Evolutionary conservation across 176 grass and related monocot genomes (phyloP), one percentile per base, ranked within the genome.

Genomic region (Echinochloa phyllopogon): DNA sequence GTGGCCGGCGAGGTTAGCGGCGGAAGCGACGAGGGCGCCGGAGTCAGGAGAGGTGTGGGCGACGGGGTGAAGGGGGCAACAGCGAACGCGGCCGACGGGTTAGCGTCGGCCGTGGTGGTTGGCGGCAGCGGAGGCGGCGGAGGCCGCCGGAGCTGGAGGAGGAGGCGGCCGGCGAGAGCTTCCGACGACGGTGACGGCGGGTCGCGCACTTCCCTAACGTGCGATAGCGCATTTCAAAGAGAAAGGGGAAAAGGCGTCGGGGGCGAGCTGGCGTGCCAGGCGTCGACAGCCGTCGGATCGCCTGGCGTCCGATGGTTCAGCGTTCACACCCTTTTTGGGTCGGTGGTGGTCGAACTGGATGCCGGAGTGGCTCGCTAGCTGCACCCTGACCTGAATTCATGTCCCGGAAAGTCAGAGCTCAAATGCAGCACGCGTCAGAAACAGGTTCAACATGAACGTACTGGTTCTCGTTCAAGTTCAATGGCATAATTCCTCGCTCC

Each of bases 251-350:
- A 38, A 10, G 12, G 16, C 33, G 53, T 10, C 33, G 15, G 20
- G 64, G 64, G 69, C 27, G 20, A n/a, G 68, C 21, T 15, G 42
- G 61, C 69, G 69, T 38, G 41, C 13, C 13, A 21, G 55, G 43
- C 66, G 75, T 50, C 21, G 29, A 44, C 82, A 15, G 82, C 74
- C 75, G 55, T 72, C 49, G n/a, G 55, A 79, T 79, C 66, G 65
- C 9, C 47, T 9, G 1, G 6, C 77, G 13, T n/a, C 43, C 25
- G 43, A 24, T 39, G 53, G 36, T 6, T 75, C 38, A 4, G 38
- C 47, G 18, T 24, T 77, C 74, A 70, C 64, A 13, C 75, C n/a
- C 33, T 0, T 18, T 36, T n/a, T 29, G 49, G 84, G 84, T 80
- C 79, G 75, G 83, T 85, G 51, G 50, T 16, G 69, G 69, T 0